Base-by-base conservation (phyloP, 306 rosid genomes). In the Sesbania bispinosa region DNA sequence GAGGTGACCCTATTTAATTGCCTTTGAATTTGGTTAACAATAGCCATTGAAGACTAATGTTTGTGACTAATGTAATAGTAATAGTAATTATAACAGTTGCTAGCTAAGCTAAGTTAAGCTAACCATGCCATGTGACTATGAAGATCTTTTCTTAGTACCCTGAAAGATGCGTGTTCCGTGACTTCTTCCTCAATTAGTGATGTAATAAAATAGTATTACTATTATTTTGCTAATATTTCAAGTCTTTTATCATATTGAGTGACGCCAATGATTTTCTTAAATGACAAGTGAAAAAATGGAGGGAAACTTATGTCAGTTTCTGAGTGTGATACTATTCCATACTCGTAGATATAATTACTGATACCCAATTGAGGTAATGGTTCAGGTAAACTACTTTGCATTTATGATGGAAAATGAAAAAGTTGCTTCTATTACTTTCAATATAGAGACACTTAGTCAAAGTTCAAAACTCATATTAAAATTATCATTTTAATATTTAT, bases 321-420 rank as follows among this genome's bases (percentile, higher is more conserved):
- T 20, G 57, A 75, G 29, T 42, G 29, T 39, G 62, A 23, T 53
- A 2, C 9, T 4, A 45, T 32, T 4, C 4, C 41, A 47, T 61
- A n/a, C 3, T 27, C 6, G 67, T 50, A 16, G 23, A 60, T 59
- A 46, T 59, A 36, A 18, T 41, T 63, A 48, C 38, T n/a, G 14
- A 64, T 48, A 13, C 13, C 50, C 68, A 52, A 65, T 27, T 20
- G 21, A 11, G 76, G 71, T 11, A 59, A 66, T 72, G 64, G 58
- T 67, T 70, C 78, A 13, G 73, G 67, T 71, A 65, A 76, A 76
- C 72, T 41, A 65, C 67, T 65, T 20, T 20, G 45, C 62, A 67
- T 64, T 64, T 48, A 57, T 71, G 50, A 14, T 58, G 16, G 20
- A 71, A 76, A 76, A 21, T 23, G 23, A 57, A 38, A 64, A 50